phyloP scores from a whole-genome alignment of 2,329 filamentous ascomycete genomes.

The Stenocarpella maydis region DNA sequence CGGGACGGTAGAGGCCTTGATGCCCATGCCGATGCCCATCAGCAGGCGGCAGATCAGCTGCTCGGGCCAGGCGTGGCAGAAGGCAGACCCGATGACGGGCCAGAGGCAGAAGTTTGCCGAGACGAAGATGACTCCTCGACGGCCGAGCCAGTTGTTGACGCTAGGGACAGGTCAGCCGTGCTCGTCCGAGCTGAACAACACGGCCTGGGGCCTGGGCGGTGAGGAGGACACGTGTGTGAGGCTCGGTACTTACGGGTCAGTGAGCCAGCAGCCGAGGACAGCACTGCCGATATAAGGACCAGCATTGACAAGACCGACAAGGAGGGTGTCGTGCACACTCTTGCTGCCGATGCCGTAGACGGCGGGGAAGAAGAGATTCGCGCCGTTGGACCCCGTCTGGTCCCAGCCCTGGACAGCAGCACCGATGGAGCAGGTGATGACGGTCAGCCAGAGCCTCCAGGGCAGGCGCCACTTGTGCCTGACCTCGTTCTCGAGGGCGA shows the following conservation, averaged over 20 bases:
- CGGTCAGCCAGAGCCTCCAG: slow-evolving; percentile 66
- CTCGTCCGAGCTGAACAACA: slow-evolving; percentile 49
- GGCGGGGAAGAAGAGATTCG: slow-evolving; percentile 55
- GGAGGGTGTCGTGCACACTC: slow-evolving; percentile 57
- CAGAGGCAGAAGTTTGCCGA: slow-evolving; percentile 61
- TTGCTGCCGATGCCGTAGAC: slow-evolving; percentile 52
- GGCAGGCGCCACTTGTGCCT: slow-evolving; percentile 75
- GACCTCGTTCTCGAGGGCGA: slow-evolving; percentile 69
- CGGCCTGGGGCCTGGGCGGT: slow-evolving; percentile 48
- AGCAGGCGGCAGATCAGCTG: slow-evolving; percentile 72
- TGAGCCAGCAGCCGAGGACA: slow-evolving; percentile 31
- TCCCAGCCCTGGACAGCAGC: slow-evolving; percentile 61
- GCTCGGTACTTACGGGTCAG: background rate
- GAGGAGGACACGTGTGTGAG: slow-evolving; percentile 44
- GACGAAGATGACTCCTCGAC: slow-evolving; percentile 39
- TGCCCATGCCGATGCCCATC: slow-evolving; percentile 74
- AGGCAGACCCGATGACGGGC: slow-evolving; percentile 68
- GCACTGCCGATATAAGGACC: slow-evolving; percentile 51
- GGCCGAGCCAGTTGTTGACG: background rate
- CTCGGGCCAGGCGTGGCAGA: slow-evolving; percentile 72
- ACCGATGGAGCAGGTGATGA: slow-evolving; percentile 60
- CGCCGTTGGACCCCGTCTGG: slow-evolving; percentile 57
- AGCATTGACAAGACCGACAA: slow-evolving; percentile 66
- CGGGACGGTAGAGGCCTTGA: slow-evolving; percentile 68
- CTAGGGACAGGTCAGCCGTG: slow-evolving; percentile 41